Evolutionary conservation across 225 moss, liverwort and hornwort species (phyloP), one percentile per base, ranked within the genome.

Genomic region (Rhytidiadelphus loreus): DNA sequence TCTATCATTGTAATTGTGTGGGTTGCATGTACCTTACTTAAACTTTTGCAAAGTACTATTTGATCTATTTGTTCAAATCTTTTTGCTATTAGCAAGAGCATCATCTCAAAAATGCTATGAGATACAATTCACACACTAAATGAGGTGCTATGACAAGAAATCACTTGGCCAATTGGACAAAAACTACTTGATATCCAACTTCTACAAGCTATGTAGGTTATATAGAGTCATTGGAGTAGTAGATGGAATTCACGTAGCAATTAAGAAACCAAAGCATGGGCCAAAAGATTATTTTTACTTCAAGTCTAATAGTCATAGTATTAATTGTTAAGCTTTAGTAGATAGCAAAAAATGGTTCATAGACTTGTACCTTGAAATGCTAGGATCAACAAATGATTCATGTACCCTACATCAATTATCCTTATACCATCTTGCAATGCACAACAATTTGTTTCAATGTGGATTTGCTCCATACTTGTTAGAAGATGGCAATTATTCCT

Each of bases 31-130:
- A 75, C 32, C 7, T 33, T 75, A 46, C 52, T 7, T 29, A 75
- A 75, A 32, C 32, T 52, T 75, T 18, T 12, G 2, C 12, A 50
- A n/a, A 19, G 5, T 75, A 0, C 7, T 12, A 48, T 10, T 75
- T 48, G 7, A 7, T 30, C 52, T 32, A 52, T 33, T 29, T 33
- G 20, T 32, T 46, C 0, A 10, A 9, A 48, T 16, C 1, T 75
- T 33, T 33, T 75, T 32, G 20, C 4, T 33, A 12, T 75, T 12
- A 7, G 0, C 5, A 75, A 75, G 12, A 52, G 0, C 17, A 75
- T 6, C 7, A 4, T 52, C 10, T 75, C 0, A 2, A 75, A 33
- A 52, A 19, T 20, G 10, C 1, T 32, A 2, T 7, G 1, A 7
- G 19, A 32, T 30, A 52, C 1, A 32, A 22, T 50, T 52, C 3